Conservation (phyloP, 2,329 filamentous ascomycete species). For the Nemania serpens region DNA sequence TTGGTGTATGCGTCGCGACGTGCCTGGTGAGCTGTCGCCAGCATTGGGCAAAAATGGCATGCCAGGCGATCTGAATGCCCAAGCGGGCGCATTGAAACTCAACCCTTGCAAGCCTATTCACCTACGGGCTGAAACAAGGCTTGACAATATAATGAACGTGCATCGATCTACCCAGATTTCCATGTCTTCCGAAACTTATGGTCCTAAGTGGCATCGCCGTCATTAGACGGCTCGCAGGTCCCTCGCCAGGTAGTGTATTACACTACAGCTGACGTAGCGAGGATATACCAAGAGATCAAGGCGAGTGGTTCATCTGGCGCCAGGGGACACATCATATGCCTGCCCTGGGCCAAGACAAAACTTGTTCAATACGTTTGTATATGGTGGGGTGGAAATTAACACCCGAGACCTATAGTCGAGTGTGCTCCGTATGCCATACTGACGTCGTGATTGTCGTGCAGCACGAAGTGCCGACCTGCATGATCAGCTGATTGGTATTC, state of each 20-base stretch:
- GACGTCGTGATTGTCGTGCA: constrained; percentile 23
- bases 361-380: too few relatives aligned
- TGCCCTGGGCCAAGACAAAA: too few relatives aligned
- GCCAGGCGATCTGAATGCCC: constrained; percentile 22
- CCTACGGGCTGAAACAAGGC: constrained; percentile 38
- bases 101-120: constrained; percentile 35
- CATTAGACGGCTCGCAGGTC: not conserved
- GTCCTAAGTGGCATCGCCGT: not conserved
- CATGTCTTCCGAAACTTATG: constrained; percentile 25
- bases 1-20: constrained; percentile 22
- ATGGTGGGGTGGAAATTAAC: constrained; percentile 1
- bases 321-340: too few relatives aligned
- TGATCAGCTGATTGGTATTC: constrained; percentile 27
- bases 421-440: constrained; percentile 7
- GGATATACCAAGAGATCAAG: not conserved
- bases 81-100: constrained; percentile 37
- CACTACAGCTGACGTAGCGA: too few relatives aligned
- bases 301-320: not conserved
- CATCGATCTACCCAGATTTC: constrained; percentile 29
- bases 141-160: constrained; percentile 26
- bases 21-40: constrained; percentile 27
- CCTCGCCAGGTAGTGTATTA: not conserved
- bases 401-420: constrained; percentile 16
- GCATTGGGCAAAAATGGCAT: constrained; percentile 24
- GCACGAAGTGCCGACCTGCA: constrained; percentile 29